These are phyloP conservation scores for Plasmopara viticola DNA, from an alignment of 352 stramenopile genomes.

Conservation along the genomic window DNA sequence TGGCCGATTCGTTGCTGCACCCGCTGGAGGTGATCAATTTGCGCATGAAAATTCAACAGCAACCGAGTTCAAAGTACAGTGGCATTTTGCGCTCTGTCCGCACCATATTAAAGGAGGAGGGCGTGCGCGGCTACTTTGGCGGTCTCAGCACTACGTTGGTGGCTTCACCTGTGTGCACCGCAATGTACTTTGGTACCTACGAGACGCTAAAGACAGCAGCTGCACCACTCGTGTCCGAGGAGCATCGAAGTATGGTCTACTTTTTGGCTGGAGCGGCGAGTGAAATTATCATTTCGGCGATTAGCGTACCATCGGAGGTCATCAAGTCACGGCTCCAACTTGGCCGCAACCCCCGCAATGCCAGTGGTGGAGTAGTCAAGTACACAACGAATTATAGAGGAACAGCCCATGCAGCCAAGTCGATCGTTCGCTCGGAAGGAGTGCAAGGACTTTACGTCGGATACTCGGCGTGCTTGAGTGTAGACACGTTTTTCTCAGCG, in stretches of 20 bases:
- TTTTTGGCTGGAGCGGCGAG: conserved; percentile 63
- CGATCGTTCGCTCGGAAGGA: conserved; percentile 62
- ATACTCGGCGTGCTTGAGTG: conserved; percentile 71
- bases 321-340: conserved; percentile 78
- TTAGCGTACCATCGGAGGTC: conserved; percentile 74
- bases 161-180: conserved; percentile 61
- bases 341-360: conserved; percentile 58
- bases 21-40: conserved; percentile 80
- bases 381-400: conserved; percentile 71
- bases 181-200: conserved; percentile 76
- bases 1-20: conserved; percentile 71
- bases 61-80: conserved; percentile 47
- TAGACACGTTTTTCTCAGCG: conserved; percentile 75
- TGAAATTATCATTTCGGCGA: conserved; percentile 57
- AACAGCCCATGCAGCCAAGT: conserved; percentile 48
- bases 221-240: conserved; percentile 34
- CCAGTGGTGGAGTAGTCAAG: conserved; percentile 57
- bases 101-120: conserved; percentile 71
- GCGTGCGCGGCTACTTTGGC: conserved; percentile 63
- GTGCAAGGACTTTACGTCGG: conserved; percentile 59
- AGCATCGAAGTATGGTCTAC: conserved; percentile 52
- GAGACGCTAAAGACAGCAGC: conserved; percentile 60
- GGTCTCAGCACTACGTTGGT: conserved; percentile 69
- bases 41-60: conserved; percentile 75
- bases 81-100: conserved; percentile 47